phyloP scores from a whole-genome alignment of 352 stramenopile species.

The Phytophthora lateralis region DNA sequence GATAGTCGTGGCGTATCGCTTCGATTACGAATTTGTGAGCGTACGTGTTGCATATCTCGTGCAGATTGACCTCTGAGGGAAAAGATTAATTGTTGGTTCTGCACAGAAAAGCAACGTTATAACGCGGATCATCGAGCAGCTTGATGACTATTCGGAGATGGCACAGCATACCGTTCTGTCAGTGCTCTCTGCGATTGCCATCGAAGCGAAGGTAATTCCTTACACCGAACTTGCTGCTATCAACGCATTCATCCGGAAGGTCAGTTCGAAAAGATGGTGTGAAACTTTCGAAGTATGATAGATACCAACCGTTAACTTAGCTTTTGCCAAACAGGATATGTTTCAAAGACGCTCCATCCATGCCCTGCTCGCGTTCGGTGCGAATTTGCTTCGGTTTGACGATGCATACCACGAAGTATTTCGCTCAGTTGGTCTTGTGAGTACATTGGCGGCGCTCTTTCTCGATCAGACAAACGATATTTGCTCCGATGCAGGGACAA shows the following conservation, averaged over 20 bases:
- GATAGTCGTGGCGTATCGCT: constrained; percentile 46
- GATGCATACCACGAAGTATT: constrained; percentile 48
- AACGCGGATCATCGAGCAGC: constrained; percentile 37
- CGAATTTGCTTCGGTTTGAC: constrained; percentile 56
- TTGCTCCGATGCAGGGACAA: constrained; percentile 33
- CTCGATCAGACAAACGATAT: constrained; percentile 41
- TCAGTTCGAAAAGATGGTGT: constrained; percentile 3
- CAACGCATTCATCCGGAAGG: constrained; percentile 37
- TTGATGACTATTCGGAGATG: constrained; percentile 54
- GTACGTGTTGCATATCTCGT: constrained; percentile 33
- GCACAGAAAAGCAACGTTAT: constrained; percentile 50
- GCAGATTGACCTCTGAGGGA: not conserved
- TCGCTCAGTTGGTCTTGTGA: constrained; percentile 41
- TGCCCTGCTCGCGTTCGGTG: constrained; percentile 44
- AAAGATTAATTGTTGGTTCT: constrained; percentile 6
- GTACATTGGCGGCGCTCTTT: constrained; percentile 47
- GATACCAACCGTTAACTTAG: constrained; percentile 21
- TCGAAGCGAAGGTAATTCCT: constrained; percentile 65
- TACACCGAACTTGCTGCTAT: constrained; percentile 51
- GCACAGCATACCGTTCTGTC: constrained; percentile 58
- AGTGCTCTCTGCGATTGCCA: constrained; percentile 59
- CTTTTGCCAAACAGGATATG: constrained; percentile 17
- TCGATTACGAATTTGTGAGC: constrained; percentile 60
- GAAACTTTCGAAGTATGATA: not conserved
- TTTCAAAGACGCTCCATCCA: constrained; percentile 33